phyloP scores from a whole-genome alignment of 768 basidiomycete species.

The Mycena belliarum region DNA sequence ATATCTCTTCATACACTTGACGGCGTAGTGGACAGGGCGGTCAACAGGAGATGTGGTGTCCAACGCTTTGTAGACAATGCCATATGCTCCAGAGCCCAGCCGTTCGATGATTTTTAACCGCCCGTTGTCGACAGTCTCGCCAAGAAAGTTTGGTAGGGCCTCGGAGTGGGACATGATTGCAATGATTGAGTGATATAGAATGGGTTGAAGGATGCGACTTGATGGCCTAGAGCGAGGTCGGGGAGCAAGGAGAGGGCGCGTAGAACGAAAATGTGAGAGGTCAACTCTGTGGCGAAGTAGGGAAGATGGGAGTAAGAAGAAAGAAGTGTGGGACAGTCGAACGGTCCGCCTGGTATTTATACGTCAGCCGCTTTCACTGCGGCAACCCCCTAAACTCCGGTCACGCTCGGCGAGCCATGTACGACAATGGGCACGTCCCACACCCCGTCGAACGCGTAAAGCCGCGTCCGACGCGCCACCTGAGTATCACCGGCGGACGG shows the following conservation, averaged over 20 bases:
- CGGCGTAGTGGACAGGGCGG: slow-evolving; percentile 53
- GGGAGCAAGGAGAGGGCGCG: slow-evolving; percentile 21
- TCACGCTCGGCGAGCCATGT: not conserved
- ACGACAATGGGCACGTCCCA: slow-evolving; percentile 8
- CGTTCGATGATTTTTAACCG: slow-evolving; percentile 60
- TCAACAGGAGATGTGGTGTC: slow-evolving; percentile 44
- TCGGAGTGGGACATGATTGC: slow-evolving; percentile 40
- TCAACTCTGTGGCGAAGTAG: slow-evolving; percentile 9
- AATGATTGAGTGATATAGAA: too few relatives aligned
- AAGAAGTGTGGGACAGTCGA: not conserved
- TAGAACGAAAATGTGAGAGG: slow-evolving; percentile 19
- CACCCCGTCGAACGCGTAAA: not conserved
- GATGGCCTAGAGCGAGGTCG: not conserved
- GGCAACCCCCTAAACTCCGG: too few relatives aligned
- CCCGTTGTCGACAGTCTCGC: slow-evolving; percentile 39
- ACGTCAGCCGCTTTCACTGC: not conserved
- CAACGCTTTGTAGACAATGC: slow-evolving; percentile 73
- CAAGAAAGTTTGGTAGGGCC: slow-evolving; percentile 50
- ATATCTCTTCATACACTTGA: slow-evolving; percentile 74
- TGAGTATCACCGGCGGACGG: not conserved
- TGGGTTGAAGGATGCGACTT: too few relatives aligned
- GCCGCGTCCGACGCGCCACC: not conserved
- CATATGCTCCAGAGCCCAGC: slow-evolving; percentile 76
- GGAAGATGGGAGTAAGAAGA: slow-evolving; percentile 4
- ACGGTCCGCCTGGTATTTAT: slow-evolving; percentile 4